Evolutionary conservation across 139 green algal genomes (phyloP), one percentile per base, ranked within the genome.

Genomic region (Micromonas commoda): DNA sequence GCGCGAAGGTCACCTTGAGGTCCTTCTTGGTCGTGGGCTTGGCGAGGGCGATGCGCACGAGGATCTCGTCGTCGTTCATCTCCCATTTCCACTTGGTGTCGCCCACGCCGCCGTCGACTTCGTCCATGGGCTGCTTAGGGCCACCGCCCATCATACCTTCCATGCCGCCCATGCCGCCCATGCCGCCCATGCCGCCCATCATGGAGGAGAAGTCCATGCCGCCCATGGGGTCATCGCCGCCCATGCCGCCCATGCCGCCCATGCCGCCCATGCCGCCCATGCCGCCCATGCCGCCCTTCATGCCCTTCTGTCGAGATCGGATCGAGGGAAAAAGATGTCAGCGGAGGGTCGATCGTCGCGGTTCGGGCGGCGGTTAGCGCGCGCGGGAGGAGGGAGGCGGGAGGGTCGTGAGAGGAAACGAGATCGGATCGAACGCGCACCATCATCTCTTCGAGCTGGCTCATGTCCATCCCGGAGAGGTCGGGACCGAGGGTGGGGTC

Each of bases 181-280:
- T 83, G 37, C 82, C 89, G 45, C 92, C 89, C 76, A 81, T 77
- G 57, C 73, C 60, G 32, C 69, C n/a, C n/a, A n/a, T n/a, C n/a
- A n/a, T n/a, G n/a, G n/a, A n/a, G n/a, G n/a, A n/a, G n/a, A n/a
- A n/a, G n/a, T n/a, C n/a, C n/a, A n/a, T n/a, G n/a, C n/a, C n/a
- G n/a, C n/a, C n/a, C n/a, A n/a, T n/a, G n/a, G n/a, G n/a, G n/a
- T n/a, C n/a, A n/a, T n/a, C n/a, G 32, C 69, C 33, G 35, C 67
- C 67, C 13, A 53, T 74, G 65, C 75, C 82, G 28, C 80, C 86
- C 37, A 76, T 80, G 53, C 77, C 80, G 64, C 66, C 86, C 19
- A 79, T 82, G 35, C 82, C 89, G 64, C 92, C 89, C 76, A 81
- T 78, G 52, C 73, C 60, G 1, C 69, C 69, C 21, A 60, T 77